phyloP scores from a whole-genome alignment of 306 rosid species.

The Casuarina cunninghamiana region DNA sequence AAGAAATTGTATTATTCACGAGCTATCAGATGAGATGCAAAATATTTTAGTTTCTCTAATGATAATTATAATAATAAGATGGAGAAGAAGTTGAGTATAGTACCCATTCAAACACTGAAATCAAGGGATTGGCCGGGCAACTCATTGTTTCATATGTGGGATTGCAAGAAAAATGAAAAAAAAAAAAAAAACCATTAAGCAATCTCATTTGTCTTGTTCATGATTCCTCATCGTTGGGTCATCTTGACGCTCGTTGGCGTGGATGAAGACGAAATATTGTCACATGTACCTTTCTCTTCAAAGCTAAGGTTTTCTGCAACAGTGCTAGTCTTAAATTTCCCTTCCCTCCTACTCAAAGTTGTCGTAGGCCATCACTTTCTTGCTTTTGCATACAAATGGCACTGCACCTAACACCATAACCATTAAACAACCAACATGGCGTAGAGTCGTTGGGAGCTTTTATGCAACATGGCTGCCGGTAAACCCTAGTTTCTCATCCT shows the following conservation, averaged over 20 bases:
- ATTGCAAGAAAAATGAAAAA: neutral
- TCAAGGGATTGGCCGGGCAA: conserved; percentile 27
- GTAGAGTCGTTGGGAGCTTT: conserved; percentile 1
- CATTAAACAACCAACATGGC: conserved; percentile 1
- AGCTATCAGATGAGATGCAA: too few species aligned
- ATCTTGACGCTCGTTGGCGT: conserved; percentile 14
- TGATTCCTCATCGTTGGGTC: conserved; percentile 8
- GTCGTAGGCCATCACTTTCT: conserved; percentile 28
- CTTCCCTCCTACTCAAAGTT: conserved; percentile 68
- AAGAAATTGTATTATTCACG: too few species aligned
- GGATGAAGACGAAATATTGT: conserved; percentile 28
- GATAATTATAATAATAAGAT: too few species aligned
- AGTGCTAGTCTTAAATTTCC: conserved; percentile 40
- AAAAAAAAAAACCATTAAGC: conserved; percentile 28
- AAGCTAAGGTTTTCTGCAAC: conserved; percentile 58
- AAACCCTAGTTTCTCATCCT: conserved; percentile 23
- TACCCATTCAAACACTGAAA: conserved; percentile 19
- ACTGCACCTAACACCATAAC: conserved; percentile 43
- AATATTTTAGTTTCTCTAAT: too few species aligned
- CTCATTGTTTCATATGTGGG: conserved; percentile 15
- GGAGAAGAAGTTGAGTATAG: neutral
- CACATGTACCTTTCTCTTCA: conserved; percentile 53
- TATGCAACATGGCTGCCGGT: conserved; percentile 2
- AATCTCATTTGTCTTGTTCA: conserved; percentile 24
- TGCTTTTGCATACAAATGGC: conserved; percentile 36